Evolutionary conservation across 805 yeast genomes (phyloP).

Genomic region (Starmerella scarabaei): DNA sequence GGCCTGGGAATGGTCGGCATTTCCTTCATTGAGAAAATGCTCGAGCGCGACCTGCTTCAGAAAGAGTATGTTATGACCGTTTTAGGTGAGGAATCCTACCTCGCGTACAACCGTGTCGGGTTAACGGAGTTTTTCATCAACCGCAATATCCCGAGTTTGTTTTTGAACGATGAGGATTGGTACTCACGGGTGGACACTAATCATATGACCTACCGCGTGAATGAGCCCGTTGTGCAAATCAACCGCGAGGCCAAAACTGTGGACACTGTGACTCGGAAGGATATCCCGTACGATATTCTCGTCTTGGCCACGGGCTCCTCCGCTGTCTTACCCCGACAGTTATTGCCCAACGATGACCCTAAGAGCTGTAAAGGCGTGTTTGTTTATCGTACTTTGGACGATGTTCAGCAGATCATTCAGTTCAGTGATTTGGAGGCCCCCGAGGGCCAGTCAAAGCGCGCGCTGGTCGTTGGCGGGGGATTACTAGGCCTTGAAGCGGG

Average conservation of each 20-base stretch:
- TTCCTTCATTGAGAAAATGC: slow-evolving; percentile 28
- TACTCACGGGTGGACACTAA: slow-evolving; percentile 13
- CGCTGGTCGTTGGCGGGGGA: no score
- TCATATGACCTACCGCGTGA: slow-evolving; percentile 16
- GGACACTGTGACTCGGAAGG: slow-evolving; percentile 7
- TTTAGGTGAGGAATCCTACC: slow-evolving; percentile 29
- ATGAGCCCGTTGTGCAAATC: slow-evolving; percentile 13
- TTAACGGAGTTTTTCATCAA: slow-evolving; percentile 16
- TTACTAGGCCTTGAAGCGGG: no score
- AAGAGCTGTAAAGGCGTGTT: slow-evolving; percentile 25
- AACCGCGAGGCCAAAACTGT: slow-evolving; percentile 9
- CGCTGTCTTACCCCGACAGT: slow-evolving; percentile 24
- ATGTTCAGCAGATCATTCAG: no score
- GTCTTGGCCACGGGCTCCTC: slow-evolving; percentile 29
- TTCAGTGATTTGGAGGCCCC: no score
- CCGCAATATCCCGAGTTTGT: slow-evolving; percentile 8
- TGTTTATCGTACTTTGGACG: no score
- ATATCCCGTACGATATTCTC: slow-evolving; percentile 24
- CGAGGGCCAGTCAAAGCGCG: no score
- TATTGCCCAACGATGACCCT: slow-evolving; percentile 11
- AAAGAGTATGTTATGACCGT: slow-evolving; percentile 24
- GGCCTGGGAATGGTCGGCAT: slow-evolving; percentile 32
- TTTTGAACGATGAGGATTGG: slow-evolving; percentile 16
- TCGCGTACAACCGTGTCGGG: slow-evolving; percentile 31
- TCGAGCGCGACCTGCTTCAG: slow-evolving; percentile 24